phyloP scores from a whole-genome alignment of 1,284 basidiomycete genomes.

The Ustilago loliicola region DNA sequence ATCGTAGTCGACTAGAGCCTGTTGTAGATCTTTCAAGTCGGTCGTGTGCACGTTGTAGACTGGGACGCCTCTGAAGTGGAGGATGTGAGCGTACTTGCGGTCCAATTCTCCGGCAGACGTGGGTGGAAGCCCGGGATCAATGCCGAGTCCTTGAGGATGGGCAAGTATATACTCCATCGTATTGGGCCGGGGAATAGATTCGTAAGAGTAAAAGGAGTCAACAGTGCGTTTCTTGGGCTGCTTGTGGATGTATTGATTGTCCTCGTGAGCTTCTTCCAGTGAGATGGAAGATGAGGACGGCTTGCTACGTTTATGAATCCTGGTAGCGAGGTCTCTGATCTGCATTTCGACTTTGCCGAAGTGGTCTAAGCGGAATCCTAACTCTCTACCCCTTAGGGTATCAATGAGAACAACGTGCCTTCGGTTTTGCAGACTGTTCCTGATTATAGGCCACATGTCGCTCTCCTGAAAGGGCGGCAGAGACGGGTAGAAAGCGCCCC shows the following conservation, averaged over 20 bases:
- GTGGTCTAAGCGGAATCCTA: background rate
- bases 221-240: background rate
- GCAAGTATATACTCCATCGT: conserved; percentile 9
- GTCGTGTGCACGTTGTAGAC: conserved; percentile 1
- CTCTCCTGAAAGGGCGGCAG: background rate
- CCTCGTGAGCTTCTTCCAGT: background rate
- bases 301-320: background rate
- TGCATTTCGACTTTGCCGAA: background rate
- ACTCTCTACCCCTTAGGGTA: background rate
- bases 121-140: background rate
- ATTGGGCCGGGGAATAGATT: background rate
- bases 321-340: background rate
- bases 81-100: background rate
- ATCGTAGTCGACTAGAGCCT: conserved; percentile 8
- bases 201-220: background rate
- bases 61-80: conserved; percentile 5
- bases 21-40: background rate
- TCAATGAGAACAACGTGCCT: background rate
- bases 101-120: background rate
- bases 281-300: background rate
- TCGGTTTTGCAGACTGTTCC: background rate
- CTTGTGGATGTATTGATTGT: background rate
- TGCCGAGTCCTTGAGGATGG: background rate
- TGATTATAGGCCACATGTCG: background rate
- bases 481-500: background rate